Conservation (phyloP, 1,284 basidiomycete species). For the Ustilago nuda region DNA sequence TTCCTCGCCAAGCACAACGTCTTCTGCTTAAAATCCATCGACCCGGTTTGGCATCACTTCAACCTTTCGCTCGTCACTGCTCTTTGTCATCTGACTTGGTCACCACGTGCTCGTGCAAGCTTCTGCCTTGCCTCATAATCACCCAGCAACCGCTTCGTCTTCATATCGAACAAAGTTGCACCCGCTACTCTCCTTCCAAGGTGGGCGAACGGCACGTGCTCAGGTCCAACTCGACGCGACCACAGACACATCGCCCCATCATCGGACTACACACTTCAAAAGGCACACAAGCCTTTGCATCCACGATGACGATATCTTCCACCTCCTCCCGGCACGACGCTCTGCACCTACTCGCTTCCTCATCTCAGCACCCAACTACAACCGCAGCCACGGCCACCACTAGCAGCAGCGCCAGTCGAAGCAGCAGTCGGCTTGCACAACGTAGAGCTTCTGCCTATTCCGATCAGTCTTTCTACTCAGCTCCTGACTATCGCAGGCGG, state of each 20-base stretch:
- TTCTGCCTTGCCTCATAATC: neutral
- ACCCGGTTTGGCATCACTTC: neutral
- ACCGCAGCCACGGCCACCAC: neutral
- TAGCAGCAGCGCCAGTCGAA: neutral
- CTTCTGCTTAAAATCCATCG: neutral
- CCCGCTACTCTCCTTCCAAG: neutral
- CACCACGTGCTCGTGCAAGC: neutral
- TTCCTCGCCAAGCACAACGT: neutral
- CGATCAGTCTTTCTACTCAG: conserved; percentile 47
- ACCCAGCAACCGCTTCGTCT: neutral
- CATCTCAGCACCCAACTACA: conserved; percentile 11
- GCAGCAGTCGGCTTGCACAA: conserved; percentile 18
- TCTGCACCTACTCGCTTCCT: conserved; percentile 2
- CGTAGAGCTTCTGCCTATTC: conserved; percentile 33
- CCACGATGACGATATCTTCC: conserved; percentile 14
- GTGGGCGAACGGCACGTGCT: conserved; percentile 3
- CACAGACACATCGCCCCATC: neutral
- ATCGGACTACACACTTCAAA: neutral
- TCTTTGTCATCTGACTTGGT: neutral
- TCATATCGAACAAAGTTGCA: neutral
- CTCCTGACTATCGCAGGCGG: conserved; percentile 39
- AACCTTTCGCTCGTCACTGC: neutral
- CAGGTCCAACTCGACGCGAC: neutral
- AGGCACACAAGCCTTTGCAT: neutral
- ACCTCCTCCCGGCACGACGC: conserved; percentile 16